Base-by-base conservation (phyloP, 495 filamentous ascomycete species). In the Hyaloscypha bicolor region DNA sequence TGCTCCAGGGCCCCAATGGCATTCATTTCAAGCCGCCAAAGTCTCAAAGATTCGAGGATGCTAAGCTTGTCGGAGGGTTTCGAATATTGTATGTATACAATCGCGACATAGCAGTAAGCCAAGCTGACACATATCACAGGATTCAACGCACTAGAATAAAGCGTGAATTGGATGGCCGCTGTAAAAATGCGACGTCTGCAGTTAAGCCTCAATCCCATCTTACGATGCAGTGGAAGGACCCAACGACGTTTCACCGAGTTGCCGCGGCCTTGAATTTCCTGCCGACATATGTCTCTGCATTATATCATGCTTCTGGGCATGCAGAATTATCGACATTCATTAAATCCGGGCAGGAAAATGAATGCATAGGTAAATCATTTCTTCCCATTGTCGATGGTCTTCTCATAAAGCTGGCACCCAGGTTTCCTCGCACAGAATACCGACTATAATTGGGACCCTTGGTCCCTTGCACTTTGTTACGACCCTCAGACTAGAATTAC, bases 381-480 rank as follows among this genome's bases (percentile, higher is more conserved):
- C 29, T 56, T 30, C 29, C 21, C 53, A 56, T 56, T 31, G 0
- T 31, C 9, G 53, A 29, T 56, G 29, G 5, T 56, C 22, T 16
- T 29, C 53, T 56, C 22, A 56, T n/a, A 29, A 3, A 56, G 1
- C 29, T 29, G n/a, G 9, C 53, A 4, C 6, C 9, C 32, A 60
- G 57, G 57, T 16, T 60, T 60, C 35, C 29, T 60, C 4, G 57
- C 57, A 35, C 57, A 60, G 32, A 60, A 60, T 21, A 60, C 57
- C 3, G 57, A 60, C 57, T 60, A 60, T 39, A 60, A 60, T 60
- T 60, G 57, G 57, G n/a, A 60, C n/a, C 32, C 57, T 39, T 60
- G 57, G 57, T 60, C 57, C 9, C 29, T 60, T 32, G 57, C 57
- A 37, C 30, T 60, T 19, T 60, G 57, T 37, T 60, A 60, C 30